phyloP scores from a whole-genome alignment of 768 basidiomycete genomes.

The Rhodosporidiobolus sp. region DNA sequence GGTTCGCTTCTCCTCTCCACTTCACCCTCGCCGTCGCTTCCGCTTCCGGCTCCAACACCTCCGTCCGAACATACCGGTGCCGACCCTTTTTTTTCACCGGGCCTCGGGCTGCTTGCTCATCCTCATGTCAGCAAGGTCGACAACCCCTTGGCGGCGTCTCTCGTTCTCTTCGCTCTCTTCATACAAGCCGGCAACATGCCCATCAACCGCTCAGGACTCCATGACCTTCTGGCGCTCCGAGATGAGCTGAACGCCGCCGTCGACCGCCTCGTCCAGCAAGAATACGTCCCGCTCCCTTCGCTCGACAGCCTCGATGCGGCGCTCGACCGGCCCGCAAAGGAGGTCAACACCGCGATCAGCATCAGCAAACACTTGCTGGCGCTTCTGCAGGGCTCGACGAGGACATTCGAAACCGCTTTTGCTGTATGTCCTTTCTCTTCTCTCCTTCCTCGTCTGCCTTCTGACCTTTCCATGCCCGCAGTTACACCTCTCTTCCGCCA shows the following conservation, averaged over 20 bases:
- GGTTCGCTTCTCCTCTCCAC: too few relatives aligned
- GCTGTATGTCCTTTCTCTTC: neutral
- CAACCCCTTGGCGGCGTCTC: too few relatives aligned
- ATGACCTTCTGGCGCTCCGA: too few relatives aligned
- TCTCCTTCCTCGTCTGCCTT: neutral
- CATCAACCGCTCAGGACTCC: too few relatives aligned
- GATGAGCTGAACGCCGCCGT: neutral
- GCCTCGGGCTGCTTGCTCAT: too few relatives aligned
- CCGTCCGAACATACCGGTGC: too few relatives aligned
- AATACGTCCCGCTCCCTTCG: neutral
- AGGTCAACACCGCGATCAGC: neutral
- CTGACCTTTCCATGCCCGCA: conserved; percentile 43
- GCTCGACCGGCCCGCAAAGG: neutral
- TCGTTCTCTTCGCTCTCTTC: too few relatives aligned
- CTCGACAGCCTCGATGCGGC: neutral
- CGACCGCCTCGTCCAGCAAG: neutral
- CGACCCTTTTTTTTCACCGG: too few relatives aligned
- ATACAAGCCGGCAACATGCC: too few relatives aligned
- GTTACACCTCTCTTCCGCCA: conserved; percentile 39
- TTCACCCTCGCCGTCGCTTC: too few relatives aligned
- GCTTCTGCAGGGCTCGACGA: neutral
- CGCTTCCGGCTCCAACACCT: too few relatives aligned
- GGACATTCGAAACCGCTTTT: neutral
- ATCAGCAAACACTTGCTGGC: neutral
- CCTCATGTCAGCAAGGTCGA: too few relatives aligned